Conservation (phyloP, 2,329 filamentous ascomycete species). For the Zasmidium angulare region DNA sequence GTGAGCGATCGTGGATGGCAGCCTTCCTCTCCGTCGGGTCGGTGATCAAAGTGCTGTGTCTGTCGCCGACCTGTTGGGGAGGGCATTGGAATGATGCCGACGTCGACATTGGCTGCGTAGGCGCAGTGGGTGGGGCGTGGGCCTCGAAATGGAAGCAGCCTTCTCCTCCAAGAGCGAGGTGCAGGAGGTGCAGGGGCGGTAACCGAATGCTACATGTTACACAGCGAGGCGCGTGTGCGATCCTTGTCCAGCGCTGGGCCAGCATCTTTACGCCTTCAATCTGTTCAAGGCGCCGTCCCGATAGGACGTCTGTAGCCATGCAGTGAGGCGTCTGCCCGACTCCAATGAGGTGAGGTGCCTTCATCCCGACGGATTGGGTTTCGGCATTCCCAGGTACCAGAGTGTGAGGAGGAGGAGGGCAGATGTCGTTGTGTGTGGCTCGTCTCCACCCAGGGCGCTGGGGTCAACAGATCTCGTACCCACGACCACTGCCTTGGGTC, state of each 20-base stretch:
- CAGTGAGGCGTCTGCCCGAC: conserved; percentile 12
- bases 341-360: conserved; percentile 5
- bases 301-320: neutral
- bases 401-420: conserved; percentile 3
- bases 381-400: conserved; percentile 18
- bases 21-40: neutral
- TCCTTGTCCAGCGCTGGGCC: conserved; percentile 9
- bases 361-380: conserved; percentile 13
- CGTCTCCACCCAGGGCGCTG: conserved; percentile 10
- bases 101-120: conserved; percentile 10
- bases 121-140: conserved; percentile 4
- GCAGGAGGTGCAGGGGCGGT: conserved; percentile 7
- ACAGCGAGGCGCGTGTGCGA: conserved; percentile 9
- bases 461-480: conserved; percentile 8
- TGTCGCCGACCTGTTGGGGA: conserved; percentile 3
- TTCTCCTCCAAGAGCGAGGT: conserved; percentile 5
- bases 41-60: conserved; percentile 2
- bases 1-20: conserved; percentile 4
- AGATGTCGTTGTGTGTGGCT: conserved; percentile 12
- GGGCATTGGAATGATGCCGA: conserved; percentile 1
- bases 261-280: conserved; percentile 8
- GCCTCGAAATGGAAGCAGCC: conserved; percentile 2
- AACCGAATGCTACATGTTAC: conserved; percentile 9
- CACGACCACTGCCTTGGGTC: conserved; percentile 11
- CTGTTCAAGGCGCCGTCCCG: neutral